phyloP scores from a whole-genome alignment of 768 basidiomycete species.

The Baorangia bicolor region DNA sequence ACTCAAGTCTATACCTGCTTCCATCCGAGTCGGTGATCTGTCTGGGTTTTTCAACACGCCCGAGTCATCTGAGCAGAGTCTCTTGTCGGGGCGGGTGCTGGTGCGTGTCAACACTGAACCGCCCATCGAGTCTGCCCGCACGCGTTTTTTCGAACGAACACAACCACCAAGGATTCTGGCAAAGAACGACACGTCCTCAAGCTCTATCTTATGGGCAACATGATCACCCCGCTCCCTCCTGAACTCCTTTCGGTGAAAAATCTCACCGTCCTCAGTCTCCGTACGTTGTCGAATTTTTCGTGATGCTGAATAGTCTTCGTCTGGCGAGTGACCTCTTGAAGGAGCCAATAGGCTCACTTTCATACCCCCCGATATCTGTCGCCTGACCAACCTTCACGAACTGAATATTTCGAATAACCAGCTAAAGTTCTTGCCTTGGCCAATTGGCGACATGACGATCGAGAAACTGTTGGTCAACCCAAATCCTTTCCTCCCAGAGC shows the following conservation, averaged over 20 bases:
- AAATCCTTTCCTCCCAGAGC: no score
- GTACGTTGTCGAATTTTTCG: constrained; percentile 40
- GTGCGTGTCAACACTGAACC: no score
- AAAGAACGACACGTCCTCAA: no score
- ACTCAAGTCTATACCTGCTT: constrained; percentile 50
- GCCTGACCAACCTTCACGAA: no score
- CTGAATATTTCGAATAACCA: constrained; percentile 60
- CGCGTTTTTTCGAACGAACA: constrained; percentile 26
- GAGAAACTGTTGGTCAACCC: no score
- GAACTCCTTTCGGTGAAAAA: constrained; percentile 58
- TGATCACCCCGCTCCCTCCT: constrained; percentile 48
- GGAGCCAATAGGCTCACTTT: constrained; percentile 62
- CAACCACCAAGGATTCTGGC: constrained; percentile 30
- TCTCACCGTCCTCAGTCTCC: no score
- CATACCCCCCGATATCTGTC: no score
- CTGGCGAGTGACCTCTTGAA: constrained; percentile 22
- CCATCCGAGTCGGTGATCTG: constrained; percentile 48
- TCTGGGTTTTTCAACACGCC: constrained; percentile 46
- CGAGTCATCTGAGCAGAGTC: no score
- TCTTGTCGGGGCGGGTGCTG: no score
- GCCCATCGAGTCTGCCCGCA: constrained; percentile 17
- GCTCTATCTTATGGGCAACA: no score
- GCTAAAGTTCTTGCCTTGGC: constrained; percentile 59
- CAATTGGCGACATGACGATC: constrained; percentile 57
- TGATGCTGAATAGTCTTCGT: not conserved